A percentile compares a stretch with the other conserved stretches of the same genome.
Conservation (phyloP, 169 alveolate species). For the Cryptosporidium ryanae region DNA sequence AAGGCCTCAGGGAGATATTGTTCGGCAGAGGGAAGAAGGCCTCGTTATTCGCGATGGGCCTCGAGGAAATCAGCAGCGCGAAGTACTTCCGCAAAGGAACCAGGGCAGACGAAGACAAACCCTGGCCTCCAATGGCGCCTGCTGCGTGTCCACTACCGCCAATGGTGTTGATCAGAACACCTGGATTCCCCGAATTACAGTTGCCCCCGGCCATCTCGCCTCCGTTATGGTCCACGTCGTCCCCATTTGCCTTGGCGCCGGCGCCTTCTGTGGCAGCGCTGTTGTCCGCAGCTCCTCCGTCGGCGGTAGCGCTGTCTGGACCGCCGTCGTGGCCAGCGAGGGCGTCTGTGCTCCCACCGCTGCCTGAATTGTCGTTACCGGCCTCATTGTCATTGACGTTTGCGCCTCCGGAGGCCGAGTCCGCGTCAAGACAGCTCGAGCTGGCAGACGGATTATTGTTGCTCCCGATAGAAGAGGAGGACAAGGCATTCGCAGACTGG, state of each 20-base stretch:
- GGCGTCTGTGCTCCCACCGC: not conserved
- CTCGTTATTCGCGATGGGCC: slow-evolving; percentile 71
- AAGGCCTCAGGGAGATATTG: slow-evolving; percentile 17
- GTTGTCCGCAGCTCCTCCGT: not conserved
- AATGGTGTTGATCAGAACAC: not conserved
- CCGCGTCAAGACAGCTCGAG: too few species aligned
- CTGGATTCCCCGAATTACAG: too few species aligned
- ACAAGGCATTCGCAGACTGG: not conserved
- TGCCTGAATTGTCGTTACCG: not conserved
- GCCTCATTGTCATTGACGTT: not conserved
- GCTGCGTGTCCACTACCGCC: too few species aligned
- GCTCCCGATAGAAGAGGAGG: too few species aligned
- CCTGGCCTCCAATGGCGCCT: too few species aligned
- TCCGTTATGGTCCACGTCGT: too few species aligned
- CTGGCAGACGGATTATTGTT: too few species aligned
- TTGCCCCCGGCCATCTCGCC: too few species aligned
- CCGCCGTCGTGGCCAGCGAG: not conserved
- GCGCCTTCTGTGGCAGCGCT: too few species aligned
- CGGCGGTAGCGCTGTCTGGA: not conserved
- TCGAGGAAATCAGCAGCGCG: slow-evolving; percentile 58
- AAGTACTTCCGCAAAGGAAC: slow-evolving; percentile 34
- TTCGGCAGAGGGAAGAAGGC: slow-evolving; percentile 70
- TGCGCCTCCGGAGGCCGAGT: not conserved
- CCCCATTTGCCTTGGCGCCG: too few species aligned
- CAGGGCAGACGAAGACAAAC: not conserved